Conservation (phyloP, 352 stramenopile species). For the Phytopythium kandeliae region DNA sequence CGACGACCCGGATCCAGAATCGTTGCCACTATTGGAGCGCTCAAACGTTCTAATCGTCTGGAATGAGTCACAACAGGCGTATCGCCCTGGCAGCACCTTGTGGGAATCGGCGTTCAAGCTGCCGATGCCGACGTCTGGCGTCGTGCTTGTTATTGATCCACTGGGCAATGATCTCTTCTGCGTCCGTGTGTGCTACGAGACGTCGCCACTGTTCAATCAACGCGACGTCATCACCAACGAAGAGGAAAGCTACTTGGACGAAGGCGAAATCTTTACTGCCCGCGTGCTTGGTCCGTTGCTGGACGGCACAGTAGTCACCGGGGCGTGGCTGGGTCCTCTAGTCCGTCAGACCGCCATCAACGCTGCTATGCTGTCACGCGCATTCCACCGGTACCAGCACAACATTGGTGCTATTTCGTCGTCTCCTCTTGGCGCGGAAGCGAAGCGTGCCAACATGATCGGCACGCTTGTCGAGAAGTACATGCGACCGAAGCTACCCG, state of each 20-base stretch:
- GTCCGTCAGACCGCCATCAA: conserved; percentile 85
- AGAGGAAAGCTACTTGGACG: conserved; percentile 70
- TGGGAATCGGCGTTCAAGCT: conserved; percentile 77
- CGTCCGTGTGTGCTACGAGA: conserved; percentile 76
- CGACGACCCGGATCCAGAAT: conserved; percentile 9
- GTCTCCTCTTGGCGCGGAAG: conserved; percentile 58
- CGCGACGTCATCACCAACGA: conserved; percentile 66
- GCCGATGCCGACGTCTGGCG: conserved; percentile 66
- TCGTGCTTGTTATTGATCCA: conserved; percentile 80
- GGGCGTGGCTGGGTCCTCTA: conserved; percentile 71
- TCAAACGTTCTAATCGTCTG: conserved; percentile 82
- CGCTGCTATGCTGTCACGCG: conserved; percentile 55
- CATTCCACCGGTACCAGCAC: conserved; percentile 74
- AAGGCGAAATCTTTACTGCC: conserved; percentile 76
- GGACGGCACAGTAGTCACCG: conserved; percentile 81
- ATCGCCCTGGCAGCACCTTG: conserved; percentile 65
- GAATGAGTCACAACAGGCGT: conserved; percentile 86
- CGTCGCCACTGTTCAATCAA: conserved; percentile 71
- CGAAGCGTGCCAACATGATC: conserved; percentile 69
- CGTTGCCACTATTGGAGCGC: conserved; percentile 40
- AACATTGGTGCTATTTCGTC: conserved; percentile 59
- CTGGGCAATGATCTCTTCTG: conserved; percentile 83
- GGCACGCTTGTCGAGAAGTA: conserved; percentile 69
- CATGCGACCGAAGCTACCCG: conserved; percentile 76
- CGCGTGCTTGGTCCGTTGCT: conserved; percentile 76